Percentiles rank a stretch among this genome's conserved stretches.
Evolutionary conservation across 192 early-diverging fungal species (phyloP).

Genomic region (Allomyces arbusculus): DNA sequence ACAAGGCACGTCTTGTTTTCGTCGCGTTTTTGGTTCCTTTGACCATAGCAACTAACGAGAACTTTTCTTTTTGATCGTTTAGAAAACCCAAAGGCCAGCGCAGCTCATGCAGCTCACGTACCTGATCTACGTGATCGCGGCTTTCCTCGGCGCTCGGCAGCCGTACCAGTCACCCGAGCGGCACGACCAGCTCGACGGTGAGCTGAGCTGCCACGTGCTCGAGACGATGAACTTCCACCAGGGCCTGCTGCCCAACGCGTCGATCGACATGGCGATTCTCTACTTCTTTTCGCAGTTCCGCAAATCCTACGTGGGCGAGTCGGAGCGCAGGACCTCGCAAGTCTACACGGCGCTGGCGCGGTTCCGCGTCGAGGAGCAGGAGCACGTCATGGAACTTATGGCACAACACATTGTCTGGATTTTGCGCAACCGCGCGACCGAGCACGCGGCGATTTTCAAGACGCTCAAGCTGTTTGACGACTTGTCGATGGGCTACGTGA

Average conservation of each 20-base stretch:
- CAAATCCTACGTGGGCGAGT: slow-evolving; percentile 62
- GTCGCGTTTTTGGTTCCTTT: no score
- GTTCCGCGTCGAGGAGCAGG: slow-evolving; percentile 45
- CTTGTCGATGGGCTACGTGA: slow-evolving; percentile 39
- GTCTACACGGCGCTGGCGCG: slow-evolving; percentile 41
- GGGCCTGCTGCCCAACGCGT: slow-evolving; percentile 20
- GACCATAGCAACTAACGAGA: no score
- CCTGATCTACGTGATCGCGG: slow-evolving; percentile 55
- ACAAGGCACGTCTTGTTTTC: no score
- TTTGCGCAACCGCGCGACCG: slow-evolving; percentile 33
- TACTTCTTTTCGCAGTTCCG: slow-evolving; percentile 59
- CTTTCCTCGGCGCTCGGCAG: slow-evolving; percentile 44
- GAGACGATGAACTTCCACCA: slow-evolving; percentile 49
- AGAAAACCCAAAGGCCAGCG: no score
- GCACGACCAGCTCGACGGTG: slow-evolving; percentile 57
- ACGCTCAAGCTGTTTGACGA: slow-evolving; percentile 59
- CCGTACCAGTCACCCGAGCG: slow-evolving; percentile 56
- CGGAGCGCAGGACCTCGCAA: slow-evolving; percentile 28
- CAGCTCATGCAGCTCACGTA: slow-evolving; percentile 34
- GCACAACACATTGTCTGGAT: slow-evolving; percentile 29
- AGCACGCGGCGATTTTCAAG: slow-evolving; percentile 31
- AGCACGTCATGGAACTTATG: slow-evolving; percentile 13
- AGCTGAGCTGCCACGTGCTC: slow-evolving; percentile 42
- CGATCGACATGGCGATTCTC: slow-evolving; percentile 56
- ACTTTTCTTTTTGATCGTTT: no score